These are phyloP conservation scores for Saturnispora galanensis DNA, from an alignment of 805 yeast genomes.

Conservation along the genomic window DNA sequence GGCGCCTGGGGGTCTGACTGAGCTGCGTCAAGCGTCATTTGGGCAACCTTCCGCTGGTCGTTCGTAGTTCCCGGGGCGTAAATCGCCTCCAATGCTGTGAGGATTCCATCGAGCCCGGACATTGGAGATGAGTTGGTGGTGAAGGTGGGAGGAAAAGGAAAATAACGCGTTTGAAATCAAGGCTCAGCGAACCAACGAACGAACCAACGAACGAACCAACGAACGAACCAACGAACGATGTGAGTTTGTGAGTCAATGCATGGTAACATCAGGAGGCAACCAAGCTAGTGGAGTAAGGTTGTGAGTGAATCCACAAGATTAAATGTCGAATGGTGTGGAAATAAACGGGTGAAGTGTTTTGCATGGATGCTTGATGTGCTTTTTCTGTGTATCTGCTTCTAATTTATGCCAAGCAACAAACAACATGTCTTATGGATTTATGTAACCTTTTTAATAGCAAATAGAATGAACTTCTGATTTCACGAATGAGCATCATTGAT, in stretches of 20 bases:
- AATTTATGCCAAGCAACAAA: too few relatives aligned
- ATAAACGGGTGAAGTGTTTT: too few relatives aligned
- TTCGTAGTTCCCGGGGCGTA: constrained; percentile 60
- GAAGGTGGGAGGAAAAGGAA: not conserved
- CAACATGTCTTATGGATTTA: too few relatives aligned
- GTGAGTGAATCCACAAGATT: too few relatives aligned
- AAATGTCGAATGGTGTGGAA: too few relatives aligned
- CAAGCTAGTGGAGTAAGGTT: too few relatives aligned
- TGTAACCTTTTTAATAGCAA: too few relatives aligned
- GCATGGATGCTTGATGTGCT: too few relatives aligned
- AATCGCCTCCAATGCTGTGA: constrained; percentile 65
- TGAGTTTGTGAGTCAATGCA: not conserved
- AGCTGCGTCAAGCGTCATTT: constrained; percentile 60
- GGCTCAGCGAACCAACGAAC: not conserved
- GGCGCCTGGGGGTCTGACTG: constrained; percentile 80
- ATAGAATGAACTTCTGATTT: too few relatives aligned
- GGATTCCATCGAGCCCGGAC: constrained; percentile 60
- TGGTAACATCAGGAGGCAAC: too few relatives aligned
- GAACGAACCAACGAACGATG: not conserved
- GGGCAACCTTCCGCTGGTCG: constrained; percentile 44
- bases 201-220: not conserved
- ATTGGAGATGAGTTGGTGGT: not conserved
- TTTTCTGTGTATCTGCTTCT: too few relatives aligned
- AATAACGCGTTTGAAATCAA: not conserved
- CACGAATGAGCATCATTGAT: too few relatives aligned